A percentile compares a stretch with the other conserved stretches of the same genome.
phyloP scores from a whole-genome alignment of 257 asterid genomes.

The Galeopsis tetrahit region DNA sequence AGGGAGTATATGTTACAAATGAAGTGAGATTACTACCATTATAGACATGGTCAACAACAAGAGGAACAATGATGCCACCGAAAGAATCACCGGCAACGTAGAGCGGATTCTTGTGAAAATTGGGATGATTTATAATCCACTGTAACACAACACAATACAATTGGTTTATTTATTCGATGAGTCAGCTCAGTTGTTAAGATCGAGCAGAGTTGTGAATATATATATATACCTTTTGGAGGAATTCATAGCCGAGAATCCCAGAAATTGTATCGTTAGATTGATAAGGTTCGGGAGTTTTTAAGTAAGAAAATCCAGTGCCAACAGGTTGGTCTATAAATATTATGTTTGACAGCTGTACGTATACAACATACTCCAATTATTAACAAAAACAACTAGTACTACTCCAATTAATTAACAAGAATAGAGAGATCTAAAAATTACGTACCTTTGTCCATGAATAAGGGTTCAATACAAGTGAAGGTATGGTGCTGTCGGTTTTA shows the following conservation, averaged over 20 bases:
- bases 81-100: conserved; percentile 44
- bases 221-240: conserved; percentile 37
- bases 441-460: conserved; percentile 84
- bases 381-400: neutral
- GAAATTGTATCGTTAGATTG: conserved; percentile 28
- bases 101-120: conserved; percentile 38
- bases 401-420: neutral
- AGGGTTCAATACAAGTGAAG: conserved; percentile 47
- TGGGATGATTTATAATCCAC: conserved; percentile 46
- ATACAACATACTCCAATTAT: neutral
- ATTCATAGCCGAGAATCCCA: conserved; percentile 21
- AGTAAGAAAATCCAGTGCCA: conserved; percentile 52
- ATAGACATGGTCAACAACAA: conserved; percentile 29
- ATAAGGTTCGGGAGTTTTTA: conserved; percentile 30
- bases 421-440: neutral
- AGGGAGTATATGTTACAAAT: neutral
- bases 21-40: conserved; percentile 24
- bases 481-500: conserved; percentile 50
- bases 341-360: conserved; percentile 50
- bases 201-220: no score
- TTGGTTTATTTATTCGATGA: no score
- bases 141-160: conserved; percentile 16
- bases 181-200: no score
- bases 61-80: conserved; percentile 29
- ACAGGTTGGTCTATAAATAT: conserved; percentile 55